Evolutionary conservation across 2,329 filamentous ascomycete genomes (phyloP).

Genomic region (Xylaria sp.): DNA sequence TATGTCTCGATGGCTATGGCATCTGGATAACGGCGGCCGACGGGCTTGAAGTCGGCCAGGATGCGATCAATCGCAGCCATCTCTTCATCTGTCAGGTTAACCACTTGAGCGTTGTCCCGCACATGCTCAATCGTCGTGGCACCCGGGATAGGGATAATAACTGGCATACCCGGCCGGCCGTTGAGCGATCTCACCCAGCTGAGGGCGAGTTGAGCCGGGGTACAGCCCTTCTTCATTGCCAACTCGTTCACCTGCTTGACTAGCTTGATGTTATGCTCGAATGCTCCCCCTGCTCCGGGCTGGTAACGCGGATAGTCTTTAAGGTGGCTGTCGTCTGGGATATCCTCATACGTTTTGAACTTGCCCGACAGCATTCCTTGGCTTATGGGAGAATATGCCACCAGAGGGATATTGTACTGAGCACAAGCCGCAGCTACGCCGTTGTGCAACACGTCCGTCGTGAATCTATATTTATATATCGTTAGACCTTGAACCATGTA

Average conservation of each 20-base stretch:
- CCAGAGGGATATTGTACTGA: constrained; percentile 49
- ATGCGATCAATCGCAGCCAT: neutral
- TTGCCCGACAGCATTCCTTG: constrained; percentile 49
- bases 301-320: constrained; percentile 42
- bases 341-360: constrained; percentile 40
- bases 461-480: constrained; percentile 20
- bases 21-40: neutral
- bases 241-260: constrained; percentile 8
- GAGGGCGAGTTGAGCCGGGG: constrained; percentile 14
- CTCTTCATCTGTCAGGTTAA: constrained; percentile 6
- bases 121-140: constrained; percentile 43
- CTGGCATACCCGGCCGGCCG: constrained; percentile 1
- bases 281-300: neutral
- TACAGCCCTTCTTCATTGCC: constrained; percentile 8
- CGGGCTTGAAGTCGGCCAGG: neutral
- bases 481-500: too few relatives aligned
- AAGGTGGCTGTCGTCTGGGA: constrained; percentile 43
- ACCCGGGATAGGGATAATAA: constrained; percentile 46
- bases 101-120: constrained; percentile 49
- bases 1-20: neutral
- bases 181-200: constrained; percentile 10
- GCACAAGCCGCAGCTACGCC: constrained; percentile 34
- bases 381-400: constrained; percentile 48
- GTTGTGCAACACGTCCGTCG: constrained; percentile 20
- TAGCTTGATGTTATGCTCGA: neutral